Evolutionary conservation across 768 basidiomycete genomes (phyloP).

Genomic region (Termitomyces sp.): DNA sequence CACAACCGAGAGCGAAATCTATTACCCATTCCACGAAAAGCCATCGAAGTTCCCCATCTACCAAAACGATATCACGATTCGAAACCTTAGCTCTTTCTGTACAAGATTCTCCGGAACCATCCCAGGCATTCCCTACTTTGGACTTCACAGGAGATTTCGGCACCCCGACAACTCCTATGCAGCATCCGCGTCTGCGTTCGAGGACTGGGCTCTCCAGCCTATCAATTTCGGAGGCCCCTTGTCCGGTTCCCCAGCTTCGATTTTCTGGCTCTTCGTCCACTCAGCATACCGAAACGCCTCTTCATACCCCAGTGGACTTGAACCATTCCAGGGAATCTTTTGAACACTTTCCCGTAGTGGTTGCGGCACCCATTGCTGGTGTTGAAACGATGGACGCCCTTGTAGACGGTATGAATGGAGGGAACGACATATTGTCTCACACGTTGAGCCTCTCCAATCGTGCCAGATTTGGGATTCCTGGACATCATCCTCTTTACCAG

Average conservation of each 20-base stretch:
- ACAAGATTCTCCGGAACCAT: constrained; percentile 21
- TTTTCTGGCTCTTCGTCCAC: constrained; percentile 69
- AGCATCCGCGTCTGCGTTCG: constrained; percentile 47
- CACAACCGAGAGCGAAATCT: constrained; percentile 38
- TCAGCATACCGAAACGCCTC: constrained; percentile 66
- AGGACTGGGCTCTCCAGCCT: constrained; percentile 55
- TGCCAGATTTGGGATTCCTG: constrained; percentile 52
- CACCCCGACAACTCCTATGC: constrained; percentile 23
- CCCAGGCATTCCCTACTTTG: constrained; percentile 40
- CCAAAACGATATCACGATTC: constrained; percentile 15
- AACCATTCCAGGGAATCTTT: constrained; percentile 36
- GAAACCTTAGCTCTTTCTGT: constrained; percentile 1
- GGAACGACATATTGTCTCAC: constrained; percentile 47
- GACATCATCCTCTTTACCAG: constrained; percentile 74
- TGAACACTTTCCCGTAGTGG: constrained; percentile 59
- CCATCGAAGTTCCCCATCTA: constrained; percentile 19
- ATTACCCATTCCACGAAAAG: constrained; percentile 26
- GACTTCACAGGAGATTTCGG: constrained; percentile 28
- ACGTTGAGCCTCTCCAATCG: constrained; percentile 41
- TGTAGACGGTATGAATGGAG: constrained; percentile 87
- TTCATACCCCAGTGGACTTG: constrained; percentile 62
- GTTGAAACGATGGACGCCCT: constrained; percentile 88
- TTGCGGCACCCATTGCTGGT: constrained; percentile 73
- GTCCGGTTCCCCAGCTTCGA: constrained; percentile 48
- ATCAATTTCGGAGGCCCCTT: constrained; percentile 38